Percentiles rank a stretch among this genome's conserved stretches.
phyloP scores from a whole-genome alignment of 305 asterid genomes.

The Fraxinus sp. region DNA sequence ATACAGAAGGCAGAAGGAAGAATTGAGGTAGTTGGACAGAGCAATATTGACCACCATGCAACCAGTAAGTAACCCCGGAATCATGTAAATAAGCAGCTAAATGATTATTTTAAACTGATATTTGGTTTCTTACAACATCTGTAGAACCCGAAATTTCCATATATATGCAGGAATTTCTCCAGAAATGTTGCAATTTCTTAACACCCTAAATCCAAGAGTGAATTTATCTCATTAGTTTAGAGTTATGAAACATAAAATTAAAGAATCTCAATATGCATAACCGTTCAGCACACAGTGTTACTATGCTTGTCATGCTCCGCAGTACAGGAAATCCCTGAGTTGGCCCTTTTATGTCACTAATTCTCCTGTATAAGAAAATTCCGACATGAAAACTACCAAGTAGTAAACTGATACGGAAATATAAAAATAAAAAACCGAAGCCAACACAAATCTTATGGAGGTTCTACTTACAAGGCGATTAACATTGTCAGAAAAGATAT shows the following conservation, averaged over 20 bases:
- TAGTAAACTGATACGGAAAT: slow-evolving; percentile 7
- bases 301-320: slow-evolving; percentile 51
- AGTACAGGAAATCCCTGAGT: slow-evolving; percentile 65
- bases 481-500: slow-evolving; percentile 62
- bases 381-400: slow-evolving; percentile 20
- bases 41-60: slow-evolving; percentile 10
- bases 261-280: slow-evolving; percentile 16
- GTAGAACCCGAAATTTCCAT: slow-evolving; percentile 59
- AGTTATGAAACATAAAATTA: slow-evolving; percentile 8
- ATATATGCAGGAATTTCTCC: slow-evolving; percentile 77
- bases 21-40: neutral
- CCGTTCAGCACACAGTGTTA: slow-evolving; percentile 53
- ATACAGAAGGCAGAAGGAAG: neutral
- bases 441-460: slow-evolving; percentile 12
- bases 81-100: neutral
- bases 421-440: neutral
- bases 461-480: slow-evolving; percentile 58
- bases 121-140: slow-evolving; percentile 60
- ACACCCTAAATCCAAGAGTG: slow-evolving; percentile 55
- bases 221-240: slow-evolving; percentile 19
- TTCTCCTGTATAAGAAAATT: slow-evolving; percentile 60
- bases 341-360: slow-evolving; percentile 72
- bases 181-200: slow-evolving; percentile 74
- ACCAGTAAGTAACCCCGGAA: slow-evolving; percentile 5
- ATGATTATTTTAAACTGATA: slow-evolving; percentile 1